Conservation (phyloP, 2,329 filamentous ascomycete genomes). For the Fusarium foetens region DNA sequence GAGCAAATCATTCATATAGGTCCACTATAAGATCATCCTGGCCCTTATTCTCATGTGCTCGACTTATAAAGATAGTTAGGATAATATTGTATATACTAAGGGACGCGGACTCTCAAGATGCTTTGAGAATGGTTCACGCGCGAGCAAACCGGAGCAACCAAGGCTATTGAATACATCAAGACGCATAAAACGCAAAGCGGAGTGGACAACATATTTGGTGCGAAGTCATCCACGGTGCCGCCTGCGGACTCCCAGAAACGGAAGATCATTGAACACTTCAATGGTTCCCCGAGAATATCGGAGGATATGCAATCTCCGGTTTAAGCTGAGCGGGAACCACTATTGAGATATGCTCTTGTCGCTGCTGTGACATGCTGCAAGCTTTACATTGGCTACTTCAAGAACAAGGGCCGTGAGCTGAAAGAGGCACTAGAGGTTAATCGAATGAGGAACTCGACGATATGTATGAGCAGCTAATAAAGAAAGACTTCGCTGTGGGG, state of each 20-base stretch:
- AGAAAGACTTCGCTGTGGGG: no score
- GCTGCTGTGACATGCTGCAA: background rate
- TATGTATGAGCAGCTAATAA: no score
- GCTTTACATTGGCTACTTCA: background rate
- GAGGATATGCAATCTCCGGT: background rate
- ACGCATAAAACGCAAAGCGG: fast-evolving
- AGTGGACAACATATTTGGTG: background rate
- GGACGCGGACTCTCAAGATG: no score
- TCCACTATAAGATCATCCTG: no score
- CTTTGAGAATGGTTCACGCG: no score
- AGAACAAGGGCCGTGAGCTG: fast-evolving
- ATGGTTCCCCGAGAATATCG: background rate
- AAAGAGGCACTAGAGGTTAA: background rate
- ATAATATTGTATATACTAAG: no score
- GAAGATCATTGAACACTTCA: background rate
- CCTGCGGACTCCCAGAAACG: background rate
- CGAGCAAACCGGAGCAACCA: background rate
- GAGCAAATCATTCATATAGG: no score
- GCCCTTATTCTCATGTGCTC: no score
- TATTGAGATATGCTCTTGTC: fast-evolving
- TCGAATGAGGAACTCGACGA: background rate
- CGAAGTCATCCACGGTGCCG: background rate
- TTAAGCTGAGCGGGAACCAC: background rate
- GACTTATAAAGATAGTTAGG: no score
- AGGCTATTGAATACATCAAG: background rate